Evolutionary conservation across 768 basidiomycete species (phyloP), one percentile per base, ranked within the genome.

Genomic region (Amanita pseudoporphyria): DNA sequence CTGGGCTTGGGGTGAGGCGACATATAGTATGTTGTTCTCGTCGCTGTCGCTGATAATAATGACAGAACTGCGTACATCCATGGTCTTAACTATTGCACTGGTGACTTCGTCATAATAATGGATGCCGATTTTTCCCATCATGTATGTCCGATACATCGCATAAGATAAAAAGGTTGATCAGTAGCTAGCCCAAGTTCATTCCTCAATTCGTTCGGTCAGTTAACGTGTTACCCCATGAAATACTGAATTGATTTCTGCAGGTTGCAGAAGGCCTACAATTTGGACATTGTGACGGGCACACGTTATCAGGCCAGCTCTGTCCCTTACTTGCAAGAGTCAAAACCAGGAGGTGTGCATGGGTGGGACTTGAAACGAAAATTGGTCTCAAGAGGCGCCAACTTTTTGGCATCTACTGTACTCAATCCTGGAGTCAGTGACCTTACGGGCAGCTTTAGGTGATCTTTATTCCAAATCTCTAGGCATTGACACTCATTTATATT

Each of bases 61-160:
- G 32, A 68, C 54, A 92, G 89, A 49, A 93, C 92, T 18, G 92
- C 92, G 30, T 95, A 95, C 61, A 87, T 94, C 32, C 87, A 95
- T 60, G 92, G 92, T 10, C 71, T 95, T 42, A 83, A 89, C 57
- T 94, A 87, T 65, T 86, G 84, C 57, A 83, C 83, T 0, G 92
- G 92, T 7, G 88, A 90, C 65, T 95, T 93, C 67, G 89, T 93
- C 18, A 88, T 94, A 60, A 94, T 95, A 62, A 95, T 95, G 92
- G 92, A 95, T 58, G 92, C 92, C 45, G 92, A 95, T 68, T 93
- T 95, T 66, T 93, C 90, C 5, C 92, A 95, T 60, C 92, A 95
- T 57, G 91, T 91, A 67, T 59, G 46, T 45, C 7, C 6, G 7
- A 43, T 13, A 5, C 9, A 3, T 22, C 35, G 22, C 49, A 45